Conservation (phyloP, 2,329 filamentous ascomycete species). For the Claviceps sp. region DNA sequence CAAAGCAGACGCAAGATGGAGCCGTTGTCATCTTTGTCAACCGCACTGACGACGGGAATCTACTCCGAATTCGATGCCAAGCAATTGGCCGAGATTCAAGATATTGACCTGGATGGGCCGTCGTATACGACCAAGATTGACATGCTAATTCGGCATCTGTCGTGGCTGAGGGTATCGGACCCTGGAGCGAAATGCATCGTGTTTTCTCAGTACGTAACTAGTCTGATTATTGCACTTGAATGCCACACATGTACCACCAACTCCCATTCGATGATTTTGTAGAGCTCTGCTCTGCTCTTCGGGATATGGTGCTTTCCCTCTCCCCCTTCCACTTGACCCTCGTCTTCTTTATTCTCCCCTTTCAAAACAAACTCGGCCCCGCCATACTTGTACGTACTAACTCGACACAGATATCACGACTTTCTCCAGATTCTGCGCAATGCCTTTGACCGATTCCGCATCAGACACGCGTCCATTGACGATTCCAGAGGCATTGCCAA, state of each 20-base stretch:
- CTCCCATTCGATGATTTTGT: no score
- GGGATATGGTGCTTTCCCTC: not conserved
- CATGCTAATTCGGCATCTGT: constrained; percentile 62
- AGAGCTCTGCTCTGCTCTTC: no score
- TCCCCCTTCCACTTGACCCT: not conserved
- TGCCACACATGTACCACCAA: no score
- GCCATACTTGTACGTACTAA: not conserved
- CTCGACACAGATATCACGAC: constrained; percentile 44
- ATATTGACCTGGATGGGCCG: constrained; percentile 56
- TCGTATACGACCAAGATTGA: constrained; percentile 89
- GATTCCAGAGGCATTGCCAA: constrained; percentile 52
- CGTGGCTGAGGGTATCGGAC: constrained; percentile 75
- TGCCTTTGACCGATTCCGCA: constrained; percentile 58
- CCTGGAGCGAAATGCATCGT: constrained; percentile 82
- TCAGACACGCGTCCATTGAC: constrained; percentile 60
- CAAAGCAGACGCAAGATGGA: constrained; percentile 8
- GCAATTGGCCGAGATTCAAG: constrained; percentile 67
- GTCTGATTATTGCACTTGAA: not conserved
- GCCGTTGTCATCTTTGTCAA: constrained; percentile 8
- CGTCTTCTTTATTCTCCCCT: not conserved
- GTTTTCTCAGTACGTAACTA: constrained; percentile 57
- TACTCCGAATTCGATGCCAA: constrained; percentile 64
- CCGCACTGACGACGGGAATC: constrained; percentile 32
- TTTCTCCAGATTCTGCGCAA: constrained; percentile 62
- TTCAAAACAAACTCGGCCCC: no score